phyloP scores from a whole-genome alignment of 192 early-diverging fungal species.

The Gamsiella multidivaricata region DNA sequence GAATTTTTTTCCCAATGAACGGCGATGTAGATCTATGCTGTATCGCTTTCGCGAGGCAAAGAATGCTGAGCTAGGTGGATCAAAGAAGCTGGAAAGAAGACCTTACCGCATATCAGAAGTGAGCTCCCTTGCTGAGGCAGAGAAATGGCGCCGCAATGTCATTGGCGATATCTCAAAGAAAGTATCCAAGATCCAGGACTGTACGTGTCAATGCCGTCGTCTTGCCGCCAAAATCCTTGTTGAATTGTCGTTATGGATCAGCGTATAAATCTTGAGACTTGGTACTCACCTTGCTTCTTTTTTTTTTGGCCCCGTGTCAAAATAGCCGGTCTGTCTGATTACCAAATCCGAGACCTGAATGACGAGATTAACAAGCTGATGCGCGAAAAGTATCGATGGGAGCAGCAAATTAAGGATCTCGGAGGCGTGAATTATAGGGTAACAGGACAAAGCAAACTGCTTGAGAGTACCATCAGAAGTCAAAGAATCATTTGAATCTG shows the following conservation, averaged over 20 bases:
- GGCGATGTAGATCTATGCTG: conserved; percentile 82
- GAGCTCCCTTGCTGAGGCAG: conserved; percentile 79
- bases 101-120: conserved; percentile 81
- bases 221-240: too few relatives aligned
- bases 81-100: conserved; percentile 72
- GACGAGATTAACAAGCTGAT: conserved; percentile 96
- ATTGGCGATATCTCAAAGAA: conserved; percentile 90
- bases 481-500: neutral
- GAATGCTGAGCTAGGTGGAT: conserved; percentile 80
- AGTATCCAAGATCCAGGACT: conserved; percentile 92
- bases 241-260: too few relatives aligned
- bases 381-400: conserved; percentile 93
- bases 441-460: conserved; percentile 12
- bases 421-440: conserved; percentile 93
- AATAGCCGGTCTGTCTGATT: conserved; percentile 84
- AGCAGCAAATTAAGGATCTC: conserved; percentile 87
- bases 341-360: conserved; percentile 93
- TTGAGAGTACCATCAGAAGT: neutral
- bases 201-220: conserved; percentile 49
- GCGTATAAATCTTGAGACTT: neutral
- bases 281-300: conserved; percentile 1
- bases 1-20: too few relatives aligned
- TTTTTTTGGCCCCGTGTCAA: neutral
- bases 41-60: conserved; percentile 97
- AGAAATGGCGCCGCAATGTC: conserved; percentile 91